phyloP scores from a whole-genome alignment of 2,329 filamentous ascomycete species.

The Ilyonectria robusta region DNA sequence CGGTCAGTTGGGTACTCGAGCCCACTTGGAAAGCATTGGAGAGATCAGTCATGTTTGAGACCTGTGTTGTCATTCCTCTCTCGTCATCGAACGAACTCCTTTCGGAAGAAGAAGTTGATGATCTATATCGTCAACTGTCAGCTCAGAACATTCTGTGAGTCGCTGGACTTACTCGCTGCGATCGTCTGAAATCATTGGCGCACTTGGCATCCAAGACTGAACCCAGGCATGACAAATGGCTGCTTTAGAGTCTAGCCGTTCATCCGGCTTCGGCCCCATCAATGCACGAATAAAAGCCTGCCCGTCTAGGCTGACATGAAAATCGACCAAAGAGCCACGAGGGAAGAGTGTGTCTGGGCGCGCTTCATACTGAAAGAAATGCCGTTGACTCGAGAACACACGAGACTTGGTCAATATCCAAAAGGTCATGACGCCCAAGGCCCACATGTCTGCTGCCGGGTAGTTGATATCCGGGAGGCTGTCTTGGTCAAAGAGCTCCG shows the following conservation, averaged over 20 bases:
- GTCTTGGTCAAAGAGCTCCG: slow-evolving; percentile 30
- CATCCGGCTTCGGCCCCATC: slow-evolving; percentile 3
- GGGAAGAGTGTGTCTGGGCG: slow-evolving; percentile 15
- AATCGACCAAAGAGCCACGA: not conserved
- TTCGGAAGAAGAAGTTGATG: not conserved
- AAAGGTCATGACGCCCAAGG: slow-evolving; percentile 38
- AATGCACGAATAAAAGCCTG: slow-evolving; percentile 18
- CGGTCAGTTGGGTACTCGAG: not conserved
- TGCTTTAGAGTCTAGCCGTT: slow-evolving; percentile 2
- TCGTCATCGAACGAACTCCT: slow-evolving; percentile 7
- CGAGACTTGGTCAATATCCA: slow-evolving; percentile 25
- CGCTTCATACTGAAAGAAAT: slow-evolving; percentile 6
- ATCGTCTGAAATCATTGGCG: not conserved
- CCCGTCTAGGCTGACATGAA: slow-evolving; percentile 5
- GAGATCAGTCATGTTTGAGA: slow-evolving; percentile 6
- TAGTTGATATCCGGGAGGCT: slow-evolving; percentile 5
- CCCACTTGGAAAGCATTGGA: not conserved
- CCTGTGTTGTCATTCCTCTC: slow-evolving; percentile 8
- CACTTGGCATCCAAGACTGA: not conserved
- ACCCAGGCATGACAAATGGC: slow-evolving; percentile 3
- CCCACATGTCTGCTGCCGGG: slow-evolving; percentile 43
- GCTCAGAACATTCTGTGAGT: not conserved
- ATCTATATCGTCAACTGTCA: not conserved
- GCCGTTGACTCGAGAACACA: not conserved
- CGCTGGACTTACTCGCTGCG: slow-evolving; percentile 8